Conservation (phyloP, 202 grass and related monocot genomes). For the Setaria italica region DNA sequence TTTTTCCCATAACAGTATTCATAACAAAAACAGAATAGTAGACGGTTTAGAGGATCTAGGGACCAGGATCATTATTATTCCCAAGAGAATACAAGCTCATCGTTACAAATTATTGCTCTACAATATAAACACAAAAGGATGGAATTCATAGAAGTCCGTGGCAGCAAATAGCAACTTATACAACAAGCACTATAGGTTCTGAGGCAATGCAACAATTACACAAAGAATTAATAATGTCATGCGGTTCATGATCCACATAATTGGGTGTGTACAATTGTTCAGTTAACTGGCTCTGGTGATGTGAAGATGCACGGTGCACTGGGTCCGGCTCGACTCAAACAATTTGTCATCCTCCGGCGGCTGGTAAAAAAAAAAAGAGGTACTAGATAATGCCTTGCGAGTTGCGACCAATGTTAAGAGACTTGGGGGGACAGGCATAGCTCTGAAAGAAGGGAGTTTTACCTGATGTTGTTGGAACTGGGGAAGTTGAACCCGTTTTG, state of each 20-base stretch:
- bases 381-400: not conserved
- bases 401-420: not conserved
- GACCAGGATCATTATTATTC: not conserved
- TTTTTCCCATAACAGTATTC: not conserved
- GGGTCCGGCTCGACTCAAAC: constrained; percentile 38
- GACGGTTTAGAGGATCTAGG: not conserved
- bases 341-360: constrained; percentile 53
- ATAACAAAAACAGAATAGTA: not conserved
- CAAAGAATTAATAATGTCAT: constrained; percentile 44
- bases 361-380: constrained; percentile 49
- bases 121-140: not conserved
- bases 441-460: not conserved
- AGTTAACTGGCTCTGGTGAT: constrained; percentile 31
- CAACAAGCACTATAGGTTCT: constrained; percentile 40
- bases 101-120: constrained; percentile 36
- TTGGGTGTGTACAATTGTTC: constrained; percentile 39
- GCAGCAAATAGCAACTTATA: constrained; percentile 46
- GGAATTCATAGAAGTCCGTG: constrained; percentile 7
- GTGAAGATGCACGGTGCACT: constrained; percentile 61
- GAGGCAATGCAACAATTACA: constrained; percentile 17
- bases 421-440: not conserved
- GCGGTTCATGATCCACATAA: constrained; percentile 37
- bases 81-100: constrained; percentile 2
- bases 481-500: constrained; percentile 77
- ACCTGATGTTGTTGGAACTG: constrained; percentile 53